Base-by-base conservation (phyloP, 257 asterid genomes). In the Euphrasia confusa region DNA sequence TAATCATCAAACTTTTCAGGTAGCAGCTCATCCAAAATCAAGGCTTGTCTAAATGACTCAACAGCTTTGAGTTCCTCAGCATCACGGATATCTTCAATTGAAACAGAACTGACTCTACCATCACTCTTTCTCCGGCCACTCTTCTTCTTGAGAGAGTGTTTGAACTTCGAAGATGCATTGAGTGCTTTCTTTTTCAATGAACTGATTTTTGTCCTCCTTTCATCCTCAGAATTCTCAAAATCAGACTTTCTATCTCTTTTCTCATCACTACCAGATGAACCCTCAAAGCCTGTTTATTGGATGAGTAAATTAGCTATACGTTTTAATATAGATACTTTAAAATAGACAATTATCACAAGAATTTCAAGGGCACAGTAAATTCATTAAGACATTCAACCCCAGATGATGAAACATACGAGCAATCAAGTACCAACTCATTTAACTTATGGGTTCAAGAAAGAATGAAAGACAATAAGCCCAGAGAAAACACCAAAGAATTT, bases 191-290 rank as follows among this genome's bases (percentile, higher is more conserved):
- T 92, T 81, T 89, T 92, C 67, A 92, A 63, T 13, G 93, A 77
- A 59, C 91, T 82, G 35, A 89, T 92, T 76, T 82, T 89, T 4
- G 96, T 89, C 73, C 84, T 86, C 65, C 97, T 81, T 79, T 89
- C 97, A 74, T 92, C 99, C 84, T 92, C 97, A 4, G 98, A 91
- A 65, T 86, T 86, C 79, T 90, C 96, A 63, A 90, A 84, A 69
- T 90, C 98, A 52, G 97, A 88, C 68, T 84, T 92, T 58, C 95
- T 83, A 69, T 91, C 98, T 67, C 90, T 77, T 65, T 7, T 86
- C 84, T 86, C 96, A 7, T 88, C 95, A 70, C 75, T 81, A 44
- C 94, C 88, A 66, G 96, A 86, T 44, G 95, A 88, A 11, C 97
- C 97, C 71, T 91, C 97, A 77, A 86, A 88, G 73, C 97, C 98